Evolutionary conservation across 2,329 filamentous ascomycete species (phyloP), one percentile per base, ranked within the genome.

Genomic region (Fusarium newnesense): DNA sequence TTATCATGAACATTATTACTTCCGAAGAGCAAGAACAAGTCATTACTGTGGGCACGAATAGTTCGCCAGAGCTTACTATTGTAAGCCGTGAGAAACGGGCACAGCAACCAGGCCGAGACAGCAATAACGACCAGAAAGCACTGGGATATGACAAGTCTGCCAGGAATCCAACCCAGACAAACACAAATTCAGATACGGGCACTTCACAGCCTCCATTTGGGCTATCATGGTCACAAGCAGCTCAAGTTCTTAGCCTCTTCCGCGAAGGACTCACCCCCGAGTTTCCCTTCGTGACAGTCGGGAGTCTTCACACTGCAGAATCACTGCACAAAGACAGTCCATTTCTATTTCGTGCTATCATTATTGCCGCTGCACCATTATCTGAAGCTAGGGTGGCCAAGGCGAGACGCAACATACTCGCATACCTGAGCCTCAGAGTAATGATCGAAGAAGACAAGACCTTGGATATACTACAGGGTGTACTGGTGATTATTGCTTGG

Each of bases 401-500:
- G 77, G 87, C 83, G 76, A 85, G 74, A 78, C 83, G 77, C 49
- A 83, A 83, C 43, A 79, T 83, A 28, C 79, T 84, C 69, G 81
- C 81, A 11, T 84, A 85, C 74, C 73, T 87, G 36, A 81, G 83
- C 10, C 79, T 85, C 26, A 82, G 83, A 39, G 76, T 85, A 54
- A 56, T 88, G 2, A 79, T 85, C 3, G 79, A 82, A 64, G 82
- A 82, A 24, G 81, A 85, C 43, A 79, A 79, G 37, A 81, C 79
- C 21, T 64, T 87, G 13, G 85, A 86, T 62, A 74, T 85, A 7
- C 79, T 87, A 3, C 85, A 87, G 73, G 86, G 85, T 0, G 76
- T 87, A 13, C 68, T 87, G 12, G 79, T 86, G 47, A 81, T 82
- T 44, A 78, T 87, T 60, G 81, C 84, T 28, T 87, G 86, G 86